Base-by-base conservation (phyloP, 1,139 yeast species). In the Yamadazyma atmosphaerica region DNA sequence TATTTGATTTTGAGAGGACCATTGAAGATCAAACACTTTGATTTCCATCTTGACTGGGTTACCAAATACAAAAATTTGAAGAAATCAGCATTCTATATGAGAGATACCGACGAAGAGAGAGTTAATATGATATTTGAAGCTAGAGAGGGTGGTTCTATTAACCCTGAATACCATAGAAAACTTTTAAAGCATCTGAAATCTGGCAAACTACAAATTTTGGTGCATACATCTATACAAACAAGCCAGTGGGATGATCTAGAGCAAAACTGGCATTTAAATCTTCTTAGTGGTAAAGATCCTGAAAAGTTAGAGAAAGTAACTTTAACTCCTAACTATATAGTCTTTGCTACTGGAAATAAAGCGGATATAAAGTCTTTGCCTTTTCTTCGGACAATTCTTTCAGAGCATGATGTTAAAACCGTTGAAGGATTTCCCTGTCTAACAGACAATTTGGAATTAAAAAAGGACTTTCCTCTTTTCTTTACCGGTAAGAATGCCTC, bases 11-110 rank as follows among this genome's bases (percentile, higher is more conserved):
- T 68, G 15, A 56, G 78, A 37, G 72, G 76, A 0, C 59, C 63
- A 3, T 43, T 72, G 33, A 72, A 71, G 44, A 63, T 72, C 34
- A 73, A 73, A 48, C 78, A 73, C 45, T 72, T 73, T 52, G 79
- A 73, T 44, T 72, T 72, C 48, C 77, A 72, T 45, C 54, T 73
- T 34, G 78, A 73, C 42, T 73, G 78, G 78, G 77, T 72, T n/a
- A 68, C 78, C 14, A 73, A 73, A 45, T 73, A 71, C 47, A 66
- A 66, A 44, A 68, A 67, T 38, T 67, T 68, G 21, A 67, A 66
- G 44, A 67, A 67, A 40, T 65, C 74, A 1, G 64, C 71, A 1
- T 72, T 72, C 36, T 72, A 71, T 53, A 64, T 69, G 45, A 55
- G 58, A 40, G 76, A 70, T 29, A 62, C 72, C 0, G 76, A 72